A percentile compares a stretch with the other conserved stretches of the same genome.
Conservation (phyloP, 2,329 filamentous ascomycete genomes). For the Didymella arachidicola region DNA sequence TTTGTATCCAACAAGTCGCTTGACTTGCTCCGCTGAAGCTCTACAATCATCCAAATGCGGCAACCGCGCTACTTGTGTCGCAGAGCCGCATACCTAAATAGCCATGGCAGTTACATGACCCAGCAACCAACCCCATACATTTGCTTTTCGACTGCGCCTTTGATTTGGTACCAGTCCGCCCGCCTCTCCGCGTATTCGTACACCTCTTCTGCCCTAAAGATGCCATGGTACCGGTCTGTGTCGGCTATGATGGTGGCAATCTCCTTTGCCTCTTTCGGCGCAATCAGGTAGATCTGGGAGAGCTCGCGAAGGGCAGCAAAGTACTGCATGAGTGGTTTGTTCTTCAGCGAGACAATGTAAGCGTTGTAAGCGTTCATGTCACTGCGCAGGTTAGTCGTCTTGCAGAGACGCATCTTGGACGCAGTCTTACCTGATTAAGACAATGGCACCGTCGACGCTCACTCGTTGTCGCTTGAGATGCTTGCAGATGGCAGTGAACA, state of each 20-base stretch:
- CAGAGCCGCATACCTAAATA: conserved; percentile 13
- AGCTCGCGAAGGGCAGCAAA: conserved; percentile 92
- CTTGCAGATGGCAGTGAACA: conserved; percentile 93
- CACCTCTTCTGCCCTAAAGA: conserved; percentile 95
- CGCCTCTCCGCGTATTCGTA: conserved; percentile 95
- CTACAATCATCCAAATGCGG: conserved; percentile 27
- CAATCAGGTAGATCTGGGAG: conserved; percentile 94
- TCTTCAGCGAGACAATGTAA: conserved; percentile 82
- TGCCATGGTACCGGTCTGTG: conserved; percentile 84
- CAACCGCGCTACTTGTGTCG: conserved; percentile 21
- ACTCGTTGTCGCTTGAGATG: conserved; percentile 96
- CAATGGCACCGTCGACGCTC: conserved; percentile 86
- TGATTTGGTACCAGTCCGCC: conserved; percentile 94
- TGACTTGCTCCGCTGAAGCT: conserved; percentile 20
- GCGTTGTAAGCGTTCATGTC: conserved; percentile 95
- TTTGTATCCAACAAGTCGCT: conserved; percentile 9
- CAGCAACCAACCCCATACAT: conserved; percentile 95
- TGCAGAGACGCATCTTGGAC: background rate
- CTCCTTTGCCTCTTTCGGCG: conserved; percentile 85
- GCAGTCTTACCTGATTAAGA: conserved; percentile 72
- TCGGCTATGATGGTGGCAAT: conserved; percentile 96
- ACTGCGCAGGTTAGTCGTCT: conserved; percentile 54
- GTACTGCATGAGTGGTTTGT: conserved; percentile 84
- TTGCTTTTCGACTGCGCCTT: conserved; percentile 86
- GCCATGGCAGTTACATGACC: conserved; percentile 69